These are phyloP conservation scores for Geranomyces michiganensis DNA, from an alignment of 192 early-diverging fungal genomes.

Conservation along the genomic window DNA sequence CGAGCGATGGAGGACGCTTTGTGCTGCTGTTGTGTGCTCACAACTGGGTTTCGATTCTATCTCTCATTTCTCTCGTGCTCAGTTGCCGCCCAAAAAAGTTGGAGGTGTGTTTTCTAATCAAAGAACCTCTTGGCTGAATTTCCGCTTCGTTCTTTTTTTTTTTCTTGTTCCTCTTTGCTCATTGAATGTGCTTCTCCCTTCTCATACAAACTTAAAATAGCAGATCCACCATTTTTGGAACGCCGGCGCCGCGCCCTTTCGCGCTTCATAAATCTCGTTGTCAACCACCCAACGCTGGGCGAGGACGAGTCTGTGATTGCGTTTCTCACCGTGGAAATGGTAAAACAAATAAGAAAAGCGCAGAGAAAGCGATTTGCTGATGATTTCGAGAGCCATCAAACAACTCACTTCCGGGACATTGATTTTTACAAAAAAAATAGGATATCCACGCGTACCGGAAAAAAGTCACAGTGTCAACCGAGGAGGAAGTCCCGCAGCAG, in stretches of 20 bases:
- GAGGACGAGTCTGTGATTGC: conserved; percentile 62
- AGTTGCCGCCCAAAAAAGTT: conserved; percentile 87
- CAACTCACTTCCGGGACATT: background rate
- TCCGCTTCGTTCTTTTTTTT: too few species aligned
- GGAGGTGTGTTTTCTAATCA: conserved; percentile 65
- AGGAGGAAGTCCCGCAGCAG: conserved; percentile 57
- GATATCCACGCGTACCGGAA: conserved; percentile 64
- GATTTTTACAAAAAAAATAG: conserved; percentile 42
- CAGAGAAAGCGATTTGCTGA: too few species aligned
- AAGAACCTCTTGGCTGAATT: too few species aligned
- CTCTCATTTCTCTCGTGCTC: too few species aligned
- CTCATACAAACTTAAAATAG: conserved; percentile 32
- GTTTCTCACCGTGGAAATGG: conserved; percentile 71
- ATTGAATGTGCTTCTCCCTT: too few species aligned
- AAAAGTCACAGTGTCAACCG: conserved; percentile 47
- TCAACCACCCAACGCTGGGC: conserved; percentile 73
- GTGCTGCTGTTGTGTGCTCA: background rate
- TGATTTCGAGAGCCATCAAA: too few species aligned
- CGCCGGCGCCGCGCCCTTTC: conserved; percentile 68
- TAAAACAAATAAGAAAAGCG: conserved; percentile 28
- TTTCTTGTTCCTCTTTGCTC: too few species aligned
- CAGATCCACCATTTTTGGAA: conserved; percentile 72
- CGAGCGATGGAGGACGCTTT: background rate
- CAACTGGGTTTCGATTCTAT: background rate
- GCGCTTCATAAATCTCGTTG: conserved; percentile 74